phyloP scores from a whole-genome alignment of 345 rosid species.

The Populus pruinosa region DNA sequence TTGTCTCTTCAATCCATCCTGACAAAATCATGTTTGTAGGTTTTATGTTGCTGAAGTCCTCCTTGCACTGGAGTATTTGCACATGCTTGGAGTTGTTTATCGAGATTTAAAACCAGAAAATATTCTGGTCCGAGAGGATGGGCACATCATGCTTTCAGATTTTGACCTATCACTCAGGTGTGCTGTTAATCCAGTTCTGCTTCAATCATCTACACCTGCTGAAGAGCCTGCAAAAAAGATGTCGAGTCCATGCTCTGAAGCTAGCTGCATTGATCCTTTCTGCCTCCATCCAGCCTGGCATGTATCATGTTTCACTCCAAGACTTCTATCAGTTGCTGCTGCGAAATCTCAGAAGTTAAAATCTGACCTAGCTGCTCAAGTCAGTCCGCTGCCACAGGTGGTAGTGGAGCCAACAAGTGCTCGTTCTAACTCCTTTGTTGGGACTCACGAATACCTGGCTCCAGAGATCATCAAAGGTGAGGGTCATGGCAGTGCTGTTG shows the following conservation, averaged over 20 bases:
- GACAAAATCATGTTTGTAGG: conserved; percentile 34
- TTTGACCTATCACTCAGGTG: conserved; percentile 72
- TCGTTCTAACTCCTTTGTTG: conserved; percentile 77
- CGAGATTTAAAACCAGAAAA: conserved; percentile 82
- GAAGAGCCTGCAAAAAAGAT: conserved; percentile 40
- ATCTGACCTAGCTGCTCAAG: conserved; percentile 54
- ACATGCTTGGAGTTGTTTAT: conserved; percentile 84
- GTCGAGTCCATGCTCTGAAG: conserved; percentile 64
- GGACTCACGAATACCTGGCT: conserved; percentile 75
- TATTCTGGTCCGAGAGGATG: conserved; percentile 71
- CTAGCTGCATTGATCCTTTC: conserved; percentile 74
- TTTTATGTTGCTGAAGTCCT: conserved; percentile 78
- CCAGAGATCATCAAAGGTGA: conserved; percentile 81
- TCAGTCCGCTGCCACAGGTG: conserved; percentile 60
- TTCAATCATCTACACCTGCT: conserved; percentile 46
- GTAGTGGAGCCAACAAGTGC: conserved; percentile 80
- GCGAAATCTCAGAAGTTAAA: conserved; percentile 58
- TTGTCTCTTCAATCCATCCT: conserved; percentile 12
- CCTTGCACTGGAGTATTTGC: conserved; percentile 72
- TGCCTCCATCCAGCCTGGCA: conserved; percentile 78
- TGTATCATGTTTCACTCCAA: conserved; percentile 75
- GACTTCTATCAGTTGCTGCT: conserved; percentile 55
- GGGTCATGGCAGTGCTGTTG: conserved; percentile 79
- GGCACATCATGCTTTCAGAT: conserved; percentile 87
- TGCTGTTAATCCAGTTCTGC: conserved; percentile 44